Percentiles rank a stretch among this genome's conserved stretches.
These are phyloP conservation scores for Talaromyces sp. DNA, from an alignment of 2,329 filamentous ascomycete genomes.

Conservation along the genomic window DNA sequence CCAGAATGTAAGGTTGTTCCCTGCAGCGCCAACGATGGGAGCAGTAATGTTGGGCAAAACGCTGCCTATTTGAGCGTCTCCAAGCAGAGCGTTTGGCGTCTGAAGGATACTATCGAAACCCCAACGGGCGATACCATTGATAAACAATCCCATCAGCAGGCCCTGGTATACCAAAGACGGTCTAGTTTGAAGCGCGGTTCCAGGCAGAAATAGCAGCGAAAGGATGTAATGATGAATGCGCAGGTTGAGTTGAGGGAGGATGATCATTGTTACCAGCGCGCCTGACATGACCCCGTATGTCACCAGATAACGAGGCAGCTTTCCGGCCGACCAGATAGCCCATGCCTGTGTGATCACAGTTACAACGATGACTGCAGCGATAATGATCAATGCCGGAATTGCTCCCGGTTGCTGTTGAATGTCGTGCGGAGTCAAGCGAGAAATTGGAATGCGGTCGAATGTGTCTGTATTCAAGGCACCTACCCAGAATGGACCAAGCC, in stretches of 20 bases:
- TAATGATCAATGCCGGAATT: conserved; percentile 53
- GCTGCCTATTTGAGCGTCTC: conserved; percentile 34
- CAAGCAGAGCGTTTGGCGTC: conserved; percentile 50
- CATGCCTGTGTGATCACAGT: conserved; percentile 56
- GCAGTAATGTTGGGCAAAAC: conserved; percentile 30
- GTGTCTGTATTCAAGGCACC: conserved; percentile 61
- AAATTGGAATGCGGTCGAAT: conserved; percentile 60
- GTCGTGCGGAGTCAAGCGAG: conserved; percentile 60
- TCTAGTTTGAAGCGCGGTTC: conserved; percentile 57
- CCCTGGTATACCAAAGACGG: conserved; percentile 59
- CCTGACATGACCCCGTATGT: conserved; percentile 49
- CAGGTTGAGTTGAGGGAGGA: conserved; percentile 55
- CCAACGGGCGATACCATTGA: conserved; percentile 63
- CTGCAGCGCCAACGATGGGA: conserved; percentile 20
- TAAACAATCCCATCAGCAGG: conserved; percentile 58
- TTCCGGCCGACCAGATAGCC: conserved; percentile 55
- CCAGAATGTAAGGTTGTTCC: conserved; percentile 35
- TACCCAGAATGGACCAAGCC: conserved; percentile 59
- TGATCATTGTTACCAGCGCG: conserved; percentile 48
- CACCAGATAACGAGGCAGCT: conserved; percentile 50
- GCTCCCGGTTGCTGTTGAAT: conserved; percentile 59
- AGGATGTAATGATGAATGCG: conserved; percentile 64
- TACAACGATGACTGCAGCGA: conserved; percentile 49
- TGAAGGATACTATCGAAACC: conserved; percentile 59
- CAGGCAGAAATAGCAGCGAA: conserved; percentile 55